Conservation (phyloP, 2,329 filamentous ascomycete genomes). For the Paracoccidioides lutzii region DNA sequence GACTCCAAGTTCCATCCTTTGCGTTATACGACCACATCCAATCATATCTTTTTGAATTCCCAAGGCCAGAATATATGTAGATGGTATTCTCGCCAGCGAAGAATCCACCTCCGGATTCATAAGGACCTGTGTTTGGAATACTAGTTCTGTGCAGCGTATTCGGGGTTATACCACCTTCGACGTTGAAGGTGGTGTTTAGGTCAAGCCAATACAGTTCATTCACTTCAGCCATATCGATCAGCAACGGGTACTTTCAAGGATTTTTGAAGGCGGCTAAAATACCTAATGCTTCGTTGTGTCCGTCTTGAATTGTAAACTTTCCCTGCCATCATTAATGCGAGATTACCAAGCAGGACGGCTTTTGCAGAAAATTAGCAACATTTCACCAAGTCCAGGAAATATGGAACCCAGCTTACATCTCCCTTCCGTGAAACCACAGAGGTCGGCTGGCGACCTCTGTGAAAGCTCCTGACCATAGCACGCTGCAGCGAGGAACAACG, state of each 20-base stretch:
- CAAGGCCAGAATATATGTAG: slow-evolving; percentile 1
- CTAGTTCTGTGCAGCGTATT: not conserved
- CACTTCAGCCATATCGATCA: not conserved
- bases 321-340: slow-evolving; percentile 1
- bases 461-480: not conserved
- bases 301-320: not conserved
- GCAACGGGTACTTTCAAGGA: not conserved
- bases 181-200: slow-evolving; percentile 3
- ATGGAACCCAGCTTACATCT: not conserved
- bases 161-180: not conserved
- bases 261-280: not conserved
- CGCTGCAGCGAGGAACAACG: not conserved
- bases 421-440: not conserved
- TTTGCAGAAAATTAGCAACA: not conserved
- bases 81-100: slow-evolving; percentile 1
- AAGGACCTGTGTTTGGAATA: not conserved
- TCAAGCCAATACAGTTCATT: slow-evolving; percentile 2
- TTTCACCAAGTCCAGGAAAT: not conserved
- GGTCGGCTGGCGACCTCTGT: not conserved
- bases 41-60: not conserved
- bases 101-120: slow-evolving; percentile 3
- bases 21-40: slow-evolving; percentile 4
- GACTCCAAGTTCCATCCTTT: not conserved
- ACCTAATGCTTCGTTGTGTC: slow-evolving; percentile 2
- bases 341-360: slow-evolving; percentile 3